These are phyloP conservation scores for Domatiomyces catenatus DNA, from an alignment of 2,329 filamentous ascomycete genomes.

Conservation along the genomic window DNA sequence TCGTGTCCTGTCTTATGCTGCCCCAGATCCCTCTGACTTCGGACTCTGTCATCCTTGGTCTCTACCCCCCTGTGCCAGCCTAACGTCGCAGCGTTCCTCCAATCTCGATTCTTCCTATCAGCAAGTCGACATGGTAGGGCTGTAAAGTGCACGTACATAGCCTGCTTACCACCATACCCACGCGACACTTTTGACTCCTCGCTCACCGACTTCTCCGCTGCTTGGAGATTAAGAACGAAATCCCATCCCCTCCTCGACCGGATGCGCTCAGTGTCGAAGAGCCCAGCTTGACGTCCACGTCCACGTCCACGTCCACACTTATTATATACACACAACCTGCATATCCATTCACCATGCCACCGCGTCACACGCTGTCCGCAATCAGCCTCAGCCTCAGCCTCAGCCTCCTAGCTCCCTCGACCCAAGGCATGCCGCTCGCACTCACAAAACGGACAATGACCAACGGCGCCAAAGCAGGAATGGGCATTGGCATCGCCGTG, in stretches of 20 bases:
- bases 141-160: not conserved
- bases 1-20: not conserved
- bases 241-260: not conserved
- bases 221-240: not conserved
- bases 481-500: conserved; percentile 16
- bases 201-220: not conserved
- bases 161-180: not conserved
- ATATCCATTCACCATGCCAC: not conserved
- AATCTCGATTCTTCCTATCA: not conserved
- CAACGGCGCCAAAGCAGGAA: conserved; percentile 15
- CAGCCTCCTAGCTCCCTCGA: conserved; percentile 1
- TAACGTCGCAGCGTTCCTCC: not conserved
- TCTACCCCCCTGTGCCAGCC: not conserved
- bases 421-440: conserved; percentile 3
- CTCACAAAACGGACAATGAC: conserved; percentile 12
- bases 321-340: not conserved
- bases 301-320: not conserved
- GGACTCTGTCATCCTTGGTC: not conserved
- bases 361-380: not conserved
- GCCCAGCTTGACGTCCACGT: not conserved
- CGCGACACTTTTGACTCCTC: not conserved
- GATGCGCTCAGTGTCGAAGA: too few species aligned
- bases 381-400: not conserved
- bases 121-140: not conserved
- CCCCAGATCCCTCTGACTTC: not conserved